These are phyloP conservation scores for Penicillium fimorum DNA, from an alignment of 495 filamentous ascomycete genomes.

Conservation along the genomic window DNA sequence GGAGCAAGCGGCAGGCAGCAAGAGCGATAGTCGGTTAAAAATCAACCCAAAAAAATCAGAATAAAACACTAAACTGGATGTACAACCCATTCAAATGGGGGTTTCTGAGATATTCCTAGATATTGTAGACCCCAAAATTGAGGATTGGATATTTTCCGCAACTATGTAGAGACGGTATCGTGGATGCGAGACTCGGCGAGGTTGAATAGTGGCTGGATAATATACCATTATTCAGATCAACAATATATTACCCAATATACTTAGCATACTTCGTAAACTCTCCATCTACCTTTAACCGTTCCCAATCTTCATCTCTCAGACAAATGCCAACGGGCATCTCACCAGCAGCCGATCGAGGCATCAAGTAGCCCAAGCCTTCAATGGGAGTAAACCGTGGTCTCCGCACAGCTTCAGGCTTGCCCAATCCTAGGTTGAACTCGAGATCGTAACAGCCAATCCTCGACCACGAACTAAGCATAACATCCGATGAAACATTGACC, in stretches of 20 bases:
- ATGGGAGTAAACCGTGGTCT: constrained; percentile 48
- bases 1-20: too few species aligned
- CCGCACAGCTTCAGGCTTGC: constrained; percentile 47
- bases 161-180: too few species aligned
- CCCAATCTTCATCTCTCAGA: constrained; percentile 47
- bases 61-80: too few species aligned
- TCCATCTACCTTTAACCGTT: constrained; percentile 33
- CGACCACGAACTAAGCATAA: constrained; percentile 56
- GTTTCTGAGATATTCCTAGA: too few species aligned
- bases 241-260: constrained; percentile 30
- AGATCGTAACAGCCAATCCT: constrained; percentile 44
- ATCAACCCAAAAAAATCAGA: too few species aligned
- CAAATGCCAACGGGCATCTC: constrained; percentile 44
- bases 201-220: too few species aligned
- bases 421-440: constrained; percentile 51
- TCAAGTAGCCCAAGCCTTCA: constrained; percentile 49
- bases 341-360: constrained; percentile 41
- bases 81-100: too few species aligned
- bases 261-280: constrained; percentile 36
- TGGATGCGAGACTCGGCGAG: too few species aligned
- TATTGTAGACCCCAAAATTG: too few species aligned
- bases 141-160: too few species aligned
- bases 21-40: too few species aligned
- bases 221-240: too few species aligned
- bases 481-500: constrained; percentile 35